phyloP scores from a whole-genome alignment of 768 basidiomycete genomes.

The Dioszegia aurantiaca region DNA sequence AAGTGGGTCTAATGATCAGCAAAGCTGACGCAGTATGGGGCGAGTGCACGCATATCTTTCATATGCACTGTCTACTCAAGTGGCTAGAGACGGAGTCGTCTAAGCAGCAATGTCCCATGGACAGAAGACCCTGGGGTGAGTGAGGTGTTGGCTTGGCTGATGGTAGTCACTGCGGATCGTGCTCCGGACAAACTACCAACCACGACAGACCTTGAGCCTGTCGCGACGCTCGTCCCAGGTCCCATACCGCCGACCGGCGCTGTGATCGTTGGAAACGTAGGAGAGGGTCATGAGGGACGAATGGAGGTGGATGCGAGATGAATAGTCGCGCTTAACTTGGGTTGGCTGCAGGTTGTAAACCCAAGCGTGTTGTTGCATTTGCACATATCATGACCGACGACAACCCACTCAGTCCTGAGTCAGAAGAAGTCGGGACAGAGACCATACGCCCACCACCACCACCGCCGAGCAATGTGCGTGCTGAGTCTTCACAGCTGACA shows the following conservation, averaged over 20 bases:
- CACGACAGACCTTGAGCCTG: constrained; percentile 31
- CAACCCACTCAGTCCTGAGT: not conserved
- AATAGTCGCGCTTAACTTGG: too few species aligned
- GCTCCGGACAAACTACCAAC: constrained; percentile 43
- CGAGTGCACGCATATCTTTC: constrained; percentile 93
- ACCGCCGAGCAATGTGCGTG: constrained; percentile 2
- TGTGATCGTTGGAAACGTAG: not conserved
- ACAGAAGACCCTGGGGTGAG: constrained; percentile 83
- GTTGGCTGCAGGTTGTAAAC: too few species aligned
- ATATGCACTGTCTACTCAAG: constrained; percentile 96
- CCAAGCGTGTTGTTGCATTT: not conserved
- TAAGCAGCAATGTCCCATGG: constrained; percentile 98
- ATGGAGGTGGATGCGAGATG: constrained; percentile 19
- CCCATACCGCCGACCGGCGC: constrained; percentile 22
- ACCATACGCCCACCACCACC: constrained; percentile 24
- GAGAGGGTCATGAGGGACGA: constrained; percentile 14
- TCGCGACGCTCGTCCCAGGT: constrained; percentile 37
- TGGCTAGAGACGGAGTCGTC: constrained; percentile 88
- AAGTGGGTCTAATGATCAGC: constrained; percentile 58
- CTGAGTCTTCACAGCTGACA: not conserved
- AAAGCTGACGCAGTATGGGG: constrained; percentile 73
- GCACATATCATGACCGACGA: constrained; percentile 1
- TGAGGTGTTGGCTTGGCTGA: constrained; percentile 12
- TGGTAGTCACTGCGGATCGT: constrained; percentile 41
- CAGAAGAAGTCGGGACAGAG: constrained; percentile 27